phyloP scores from a whole-genome alignment of 805 yeast species.

The Candida orba region DNA sequence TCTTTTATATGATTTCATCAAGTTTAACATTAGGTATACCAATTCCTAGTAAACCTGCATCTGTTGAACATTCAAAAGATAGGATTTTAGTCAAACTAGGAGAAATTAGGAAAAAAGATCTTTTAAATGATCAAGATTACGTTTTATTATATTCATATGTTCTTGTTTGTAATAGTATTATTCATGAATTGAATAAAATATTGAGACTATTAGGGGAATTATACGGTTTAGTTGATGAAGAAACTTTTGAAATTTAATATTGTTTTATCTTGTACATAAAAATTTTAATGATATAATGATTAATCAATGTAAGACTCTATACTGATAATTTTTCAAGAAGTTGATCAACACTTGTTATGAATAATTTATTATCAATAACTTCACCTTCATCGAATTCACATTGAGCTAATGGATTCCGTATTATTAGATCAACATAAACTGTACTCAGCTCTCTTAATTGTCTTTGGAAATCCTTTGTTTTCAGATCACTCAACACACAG shows the following conservation, averaged over 20 bases:
- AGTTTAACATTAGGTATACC: conserved; percentile 73
- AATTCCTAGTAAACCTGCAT: conserved; percentile 68
- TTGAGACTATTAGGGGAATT: conserved; percentile 47
- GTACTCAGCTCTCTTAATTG: conserved; percentile 49
- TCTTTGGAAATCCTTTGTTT: conserved; percentile 45
- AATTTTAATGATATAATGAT: no score
- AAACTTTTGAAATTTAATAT: conserved; percentile 18
- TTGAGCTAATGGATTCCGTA: conserved; percentile 51
- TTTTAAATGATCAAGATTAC: conserved; percentile 60
- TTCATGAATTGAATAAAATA: conserved; percentile 56
- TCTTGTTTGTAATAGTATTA: conserved; percentile 60
- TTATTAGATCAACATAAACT: conserved; percentile 53
- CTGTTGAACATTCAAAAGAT: conserved; percentile 68
- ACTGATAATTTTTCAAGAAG: conserved; percentile 19
- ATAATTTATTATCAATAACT: conserved; percentile 12
- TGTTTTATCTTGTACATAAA: no score
- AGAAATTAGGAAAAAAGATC: conserved; percentile 40
- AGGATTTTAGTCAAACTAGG: conserved; percentile 59
- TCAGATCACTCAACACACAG: conserved; percentile 63
- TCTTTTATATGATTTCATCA: conserved; percentile 73
- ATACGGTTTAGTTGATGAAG: conserved; percentile 52
- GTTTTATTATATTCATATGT: conserved; percentile 70
- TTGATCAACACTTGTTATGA: conserved; percentile 1
- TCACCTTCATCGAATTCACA: conserved; percentile 48
- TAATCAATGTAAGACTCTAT: neutral